phyloP scores from a whole-genome alignment of 1,284 basidiomycete species.

The Athelia sp. region DNA sequence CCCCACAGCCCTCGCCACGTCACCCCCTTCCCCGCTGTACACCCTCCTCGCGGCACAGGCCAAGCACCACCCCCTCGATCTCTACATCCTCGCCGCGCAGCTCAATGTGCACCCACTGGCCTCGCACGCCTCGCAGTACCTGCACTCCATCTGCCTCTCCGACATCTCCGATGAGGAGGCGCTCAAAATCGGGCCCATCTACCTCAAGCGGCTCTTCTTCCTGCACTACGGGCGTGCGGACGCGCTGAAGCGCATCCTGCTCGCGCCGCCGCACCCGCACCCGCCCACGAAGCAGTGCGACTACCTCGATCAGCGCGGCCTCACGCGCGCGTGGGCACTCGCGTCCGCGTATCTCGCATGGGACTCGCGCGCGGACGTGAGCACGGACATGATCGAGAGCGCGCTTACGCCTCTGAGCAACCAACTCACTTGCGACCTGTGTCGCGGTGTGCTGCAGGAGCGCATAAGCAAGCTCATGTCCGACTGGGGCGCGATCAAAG shows the following conservation, averaged over 20 bases:
- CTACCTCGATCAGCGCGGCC: not conserved
- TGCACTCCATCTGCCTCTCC: not conserved
- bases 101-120: not conserved
- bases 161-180: not conserved
- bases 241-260: not conserved
- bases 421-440: constrained; percentile 56
- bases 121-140: not conserved
- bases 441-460: constrained; percentile 52
- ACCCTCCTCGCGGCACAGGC: not conserved
- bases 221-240: not conserved
- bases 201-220: not conserved
- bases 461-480: constrained; percentile 63
- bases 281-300: not conserved
- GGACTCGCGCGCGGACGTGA: constrained; percentile 35
- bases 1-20: not conserved
- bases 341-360: not conserved
- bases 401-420: constrained; percentile 54
- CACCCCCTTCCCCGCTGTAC: constrained; percentile 1
- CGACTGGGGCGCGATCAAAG: constrained; percentile 78
- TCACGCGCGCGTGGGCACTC: not conserved
- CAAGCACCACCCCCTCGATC: not conserved
- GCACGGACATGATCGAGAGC: constrained; percentile 54
- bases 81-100: not conserved
- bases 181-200: not conserved
- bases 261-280: not conserved